Percentiles rank a stretch among this genome's conserved stretches.
These are phyloP conservation scores for Poterioochromonas sp. DNA, from an alignment of 352 stramenopile genomes.

Conservation along the genomic window DNA sequence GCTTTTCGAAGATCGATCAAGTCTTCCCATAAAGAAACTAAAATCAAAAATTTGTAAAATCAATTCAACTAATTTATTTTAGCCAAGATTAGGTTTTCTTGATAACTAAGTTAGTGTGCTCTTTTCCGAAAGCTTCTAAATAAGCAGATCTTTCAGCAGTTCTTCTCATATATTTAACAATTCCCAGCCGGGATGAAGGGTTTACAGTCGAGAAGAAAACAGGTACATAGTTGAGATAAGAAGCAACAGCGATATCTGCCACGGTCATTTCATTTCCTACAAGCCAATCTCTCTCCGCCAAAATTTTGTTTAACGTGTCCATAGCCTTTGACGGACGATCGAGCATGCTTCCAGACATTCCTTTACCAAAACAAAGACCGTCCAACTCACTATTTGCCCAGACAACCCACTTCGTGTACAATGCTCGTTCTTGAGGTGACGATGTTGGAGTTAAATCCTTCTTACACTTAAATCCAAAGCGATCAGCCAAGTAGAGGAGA, in stretches of 20 bases:
- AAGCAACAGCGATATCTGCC: conserved; percentile 11
- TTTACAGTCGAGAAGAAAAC: neutral
- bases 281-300: neutral
- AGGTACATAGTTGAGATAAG: conserved; percentile 13
- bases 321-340: neutral
- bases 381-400: conserved; percentile 22
- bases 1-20: too few species aligned
- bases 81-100: neutral
- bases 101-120: neutral
- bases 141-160: neutral
- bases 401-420: conserved; percentile 3
- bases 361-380: neutral
- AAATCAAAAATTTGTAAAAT: too few species aligned
- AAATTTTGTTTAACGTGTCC: neutral
- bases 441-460: neutral
- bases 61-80: too few species aligned
- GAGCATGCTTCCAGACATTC: neutral
- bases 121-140: neutral
- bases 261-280: neutral
- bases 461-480: neutral
- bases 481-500: conserved; percentile 6
- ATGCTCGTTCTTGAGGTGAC: neutral
- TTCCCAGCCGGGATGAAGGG: neutral
- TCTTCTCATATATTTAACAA: neutral
- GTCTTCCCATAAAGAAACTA: too few species aligned